Percentiles rank a stretch among this genome's conserved stretches.
phyloP scores from a whole-genome alignment of 2,329 filamentous ascomycete species.

The Xylariaceae sp. region DNA sequence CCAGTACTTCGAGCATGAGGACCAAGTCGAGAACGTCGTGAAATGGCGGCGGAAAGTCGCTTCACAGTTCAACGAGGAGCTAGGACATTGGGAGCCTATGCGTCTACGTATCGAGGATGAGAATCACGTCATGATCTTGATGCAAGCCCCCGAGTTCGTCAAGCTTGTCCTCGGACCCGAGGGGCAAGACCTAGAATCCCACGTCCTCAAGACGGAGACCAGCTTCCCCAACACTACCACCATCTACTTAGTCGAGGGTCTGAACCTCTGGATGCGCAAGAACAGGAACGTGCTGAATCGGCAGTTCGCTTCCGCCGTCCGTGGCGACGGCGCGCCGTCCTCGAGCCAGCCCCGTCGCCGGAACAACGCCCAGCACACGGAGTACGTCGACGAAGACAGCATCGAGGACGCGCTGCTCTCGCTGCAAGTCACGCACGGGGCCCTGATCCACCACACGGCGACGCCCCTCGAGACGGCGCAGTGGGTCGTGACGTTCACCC shows the following conservation, averaged over 20 bases:
- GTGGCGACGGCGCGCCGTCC: slow-evolving; percentile 28
- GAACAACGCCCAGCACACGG: slow-evolving; percentile 35
- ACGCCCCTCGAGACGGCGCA: slow-evolving; percentile 60
- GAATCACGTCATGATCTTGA: slow-evolving; percentile 56
- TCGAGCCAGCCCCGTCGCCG: slow-evolving; percentile 26
- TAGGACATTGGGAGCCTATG: slow-evolving; percentile 62
- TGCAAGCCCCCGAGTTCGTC: slow-evolving; percentile 64
- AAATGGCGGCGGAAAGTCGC: slow-evolving; percentile 66
- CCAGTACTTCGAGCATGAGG: slow-evolving; percentile 40
- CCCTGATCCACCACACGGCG: slow-evolving; percentile 66
- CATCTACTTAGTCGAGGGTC: slow-evolving; percentile 70
- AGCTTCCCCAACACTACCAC: slow-evolving; percentile 49
- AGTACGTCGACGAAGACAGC: slow-evolving; percentile 61
- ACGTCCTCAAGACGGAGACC: slow-evolving; percentile 52
- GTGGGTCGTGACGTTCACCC: slow-evolving; percentile 70
- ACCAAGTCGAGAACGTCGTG: slow-evolving; percentile 48
- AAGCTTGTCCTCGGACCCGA: slow-evolving; percentile 47
- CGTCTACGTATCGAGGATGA: slow-evolving; percentile 49
- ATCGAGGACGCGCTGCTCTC: slow-evolving; percentile 68
- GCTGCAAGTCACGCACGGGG: slow-evolving; percentile 63
- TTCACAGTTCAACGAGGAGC: slow-evolving; percentile 56
- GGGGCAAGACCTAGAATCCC: slow-evolving; percentile 49
- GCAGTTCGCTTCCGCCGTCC: slow-evolving; percentile 62
- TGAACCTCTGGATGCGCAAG: slow-evolving; percentile 62
- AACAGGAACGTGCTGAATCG: slow-evolving; percentile 64